phyloP scores from a whole-genome alignment of 345 rosid species.

The Eucalyptus virginea region DNA sequence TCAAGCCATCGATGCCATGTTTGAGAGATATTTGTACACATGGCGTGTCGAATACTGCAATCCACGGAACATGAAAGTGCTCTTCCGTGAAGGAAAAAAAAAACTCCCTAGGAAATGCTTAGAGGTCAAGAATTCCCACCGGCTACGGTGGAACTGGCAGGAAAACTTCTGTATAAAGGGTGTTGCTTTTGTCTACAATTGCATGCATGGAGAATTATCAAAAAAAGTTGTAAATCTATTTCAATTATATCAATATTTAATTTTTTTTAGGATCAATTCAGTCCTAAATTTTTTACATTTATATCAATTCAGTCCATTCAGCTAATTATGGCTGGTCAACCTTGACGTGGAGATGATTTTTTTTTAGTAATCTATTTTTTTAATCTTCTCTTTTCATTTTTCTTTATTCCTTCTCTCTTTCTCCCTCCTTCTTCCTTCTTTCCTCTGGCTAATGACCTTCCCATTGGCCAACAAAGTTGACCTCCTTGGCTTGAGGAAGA shows the following conservation, averaged over 20 bases:
- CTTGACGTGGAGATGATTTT: accelerated
- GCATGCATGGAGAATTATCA: neutral
- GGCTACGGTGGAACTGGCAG: neutral
- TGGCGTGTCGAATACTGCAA: neutral
- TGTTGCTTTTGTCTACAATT: neutral
- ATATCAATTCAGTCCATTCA: accelerated
- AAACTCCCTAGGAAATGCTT: neutral
- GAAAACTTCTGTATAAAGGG: neutral
- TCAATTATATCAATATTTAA: too few relatives aligned
- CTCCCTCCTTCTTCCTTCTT: too few relatives aligned
- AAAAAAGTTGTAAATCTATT: too few relatives aligned
- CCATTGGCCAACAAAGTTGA: too few relatives aligned
- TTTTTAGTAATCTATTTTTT: too few relatives aligned
- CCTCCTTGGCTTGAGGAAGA: too few relatives aligned
- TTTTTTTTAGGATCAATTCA: too few relatives aligned
- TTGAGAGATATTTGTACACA: neutral
- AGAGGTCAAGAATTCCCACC: neutral
- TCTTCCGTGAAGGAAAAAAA: neutral
- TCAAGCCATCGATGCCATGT: neutral
- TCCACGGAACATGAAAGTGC: neutral
- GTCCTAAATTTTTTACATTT: accelerated
- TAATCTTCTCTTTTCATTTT: too few relatives aligned
- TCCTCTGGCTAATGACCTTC: too few relatives aligned
- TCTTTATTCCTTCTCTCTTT: too few relatives aligned
- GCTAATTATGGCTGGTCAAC: accelerated